Evolutionary conservation across 306 rosid species (phyloP), one percentile per base, ranked within the genome.

Genomic region (Vigna radiata): DNA sequence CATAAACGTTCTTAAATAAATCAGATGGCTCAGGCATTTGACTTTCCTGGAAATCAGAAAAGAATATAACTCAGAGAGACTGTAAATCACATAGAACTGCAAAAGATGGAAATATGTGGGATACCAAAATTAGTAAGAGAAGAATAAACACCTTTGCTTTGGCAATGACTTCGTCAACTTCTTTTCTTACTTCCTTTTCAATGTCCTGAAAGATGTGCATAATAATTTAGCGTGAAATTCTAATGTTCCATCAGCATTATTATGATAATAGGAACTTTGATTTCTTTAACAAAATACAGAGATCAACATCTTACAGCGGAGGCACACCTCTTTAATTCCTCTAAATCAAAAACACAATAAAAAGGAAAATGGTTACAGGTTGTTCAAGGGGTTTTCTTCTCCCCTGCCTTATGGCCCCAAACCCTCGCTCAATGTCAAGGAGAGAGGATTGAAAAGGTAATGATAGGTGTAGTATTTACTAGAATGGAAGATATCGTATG

Each of bases 111-210:
- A 73, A 67, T 37, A 67, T 23, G 16, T 60, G 56, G 39, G 3
- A 19, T 44, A 54, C 47, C 8, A 44, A 21, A 68, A 31, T 14
- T 14, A 29, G 17, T 14, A 54, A 3, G 52, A 66, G 37, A 58
- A 66, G 68, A 18, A 47, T 72, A 53, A 53, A 53, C 83, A 93
- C 98, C 93, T 93, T 93, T 59, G 98, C 98, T 86, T 83, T 75
- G 37, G 91, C 91, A 72, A 93, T 93, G 44, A 94, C 94, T 36
- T 88, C 93, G 4, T 93, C 98, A 15, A 93, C 98, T 85, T 88
- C 72, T 83, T 79, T 93, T 80, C 98, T 89, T 48, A 64, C 19
- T 89, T 88, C 88, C 85, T 90, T 90, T 83, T 93, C 98, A 50
- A 79, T 71, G 81, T 93, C 98, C 98, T 93, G 62, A 75, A 76